These are phyloP conservation scores for Kwoniella pini DNA, from an alignment of 768 basidiomycete genomes.

Conservation along the genomic window DNA sequence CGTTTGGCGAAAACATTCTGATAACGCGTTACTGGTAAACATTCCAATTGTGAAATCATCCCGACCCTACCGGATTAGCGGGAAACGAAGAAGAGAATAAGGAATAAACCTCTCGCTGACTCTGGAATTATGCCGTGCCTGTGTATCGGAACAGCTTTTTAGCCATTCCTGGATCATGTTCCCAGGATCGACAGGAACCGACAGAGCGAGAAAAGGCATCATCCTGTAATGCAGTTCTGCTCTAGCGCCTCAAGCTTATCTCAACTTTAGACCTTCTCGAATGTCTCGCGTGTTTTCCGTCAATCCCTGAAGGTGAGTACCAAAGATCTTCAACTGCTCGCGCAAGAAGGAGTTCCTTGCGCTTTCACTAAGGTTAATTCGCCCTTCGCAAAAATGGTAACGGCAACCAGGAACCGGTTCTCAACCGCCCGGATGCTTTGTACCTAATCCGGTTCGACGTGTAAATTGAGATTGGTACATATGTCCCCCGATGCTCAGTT, in stretches of 20 bases:
- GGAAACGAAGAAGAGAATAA: conserved; percentile 1
- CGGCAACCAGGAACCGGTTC: not conserved
- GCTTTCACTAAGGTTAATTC: too few species aligned
- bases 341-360: too few species aligned
- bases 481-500: too few species aligned
- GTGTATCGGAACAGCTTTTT: not conserved
- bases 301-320: not conserved
- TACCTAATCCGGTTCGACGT: not conserved
- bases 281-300: conserved; percentile 3
- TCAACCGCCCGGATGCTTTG: conserved; percentile 1
- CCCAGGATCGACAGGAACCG: conserved; percentile 6
- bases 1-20: not conserved
- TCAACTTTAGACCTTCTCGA: not conserved
- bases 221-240: not conserved
- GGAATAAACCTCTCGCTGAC: not conserved
- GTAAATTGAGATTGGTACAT: too few species aligned
- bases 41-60: not conserved
- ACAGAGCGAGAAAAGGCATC: not conserved
- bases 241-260: not conserved
- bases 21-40: not conserved
- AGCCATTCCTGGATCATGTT: not conserved
- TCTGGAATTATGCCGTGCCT: not conserved
- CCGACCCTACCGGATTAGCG: not conserved
- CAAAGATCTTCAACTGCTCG: too few species aligned
- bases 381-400: not conserved